Evolutionary conservation across 805 yeast genomes (phyloP), one percentile per base, ranked within the genome.

Genomic region (Candida schatavii): DNA sequence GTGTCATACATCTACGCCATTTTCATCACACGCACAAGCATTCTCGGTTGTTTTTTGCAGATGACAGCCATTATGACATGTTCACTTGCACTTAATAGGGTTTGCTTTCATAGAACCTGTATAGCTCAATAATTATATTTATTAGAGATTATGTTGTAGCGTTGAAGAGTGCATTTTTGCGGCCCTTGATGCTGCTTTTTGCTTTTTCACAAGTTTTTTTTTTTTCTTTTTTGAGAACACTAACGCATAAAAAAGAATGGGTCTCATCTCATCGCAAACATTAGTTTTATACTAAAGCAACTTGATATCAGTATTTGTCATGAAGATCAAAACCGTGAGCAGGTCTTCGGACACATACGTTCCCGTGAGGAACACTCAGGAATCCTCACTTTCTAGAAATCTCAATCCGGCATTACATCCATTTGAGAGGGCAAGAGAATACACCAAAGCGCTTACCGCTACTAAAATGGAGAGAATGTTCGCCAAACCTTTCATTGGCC

Each of bases 401-500:
- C 68, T 93, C 52, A 84, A 91, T 58, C 97, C 99, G 2, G 93
- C 91, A 18, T 71, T 93, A 37, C 99, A 93, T 67, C 99, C 97
- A 0, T 91, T 93, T 56, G 98, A 93, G 66, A 75, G 98, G 52
- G 97, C 98, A 4, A 76, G 99, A 58, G 99, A 93, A 64, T 93
- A 93, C 57, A 87, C 97, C 15, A 79, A 90, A 50, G 98, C 98
- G 0, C 66, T 93, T 40, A 91, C 88, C 43, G 98, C 99, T 21
- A 90, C 98, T 13, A 93, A 93, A 60, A 63, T 93, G 67, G 98
- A 91, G 59, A 77, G 97, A 51, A 84, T 93, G 86, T 93, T 93
- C 75, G 98, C 99, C 0, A 90, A 90, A 57, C 99, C 99, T 2
- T 93, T 93, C 63, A 74, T 95, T 17, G 97, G 96, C 1, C 98